Evolutionary conservation across 768 basidiomycete genomes (phyloP).

Genomic region (Phaeotremella skinneri): DNA sequence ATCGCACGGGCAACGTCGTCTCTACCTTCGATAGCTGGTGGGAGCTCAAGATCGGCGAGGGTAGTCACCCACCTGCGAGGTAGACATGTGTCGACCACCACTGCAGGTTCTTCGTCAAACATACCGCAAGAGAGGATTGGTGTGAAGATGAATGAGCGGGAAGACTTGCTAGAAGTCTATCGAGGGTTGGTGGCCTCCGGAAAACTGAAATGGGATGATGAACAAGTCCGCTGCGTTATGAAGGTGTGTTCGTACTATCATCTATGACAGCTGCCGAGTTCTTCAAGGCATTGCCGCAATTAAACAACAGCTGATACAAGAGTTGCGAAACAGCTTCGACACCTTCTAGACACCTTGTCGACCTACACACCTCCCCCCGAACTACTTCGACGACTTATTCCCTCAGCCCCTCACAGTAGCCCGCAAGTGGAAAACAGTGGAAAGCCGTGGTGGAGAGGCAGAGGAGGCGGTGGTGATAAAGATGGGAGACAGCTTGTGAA

Average conservation of each 20-base stretch:
- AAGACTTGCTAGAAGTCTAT: conserved; percentile 58
- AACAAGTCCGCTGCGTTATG: conserved; percentile 60
- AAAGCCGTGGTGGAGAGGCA: conserved; percentile 34
- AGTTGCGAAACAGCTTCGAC: conserved; percentile 53
- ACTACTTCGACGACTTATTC: conserved; percentile 50
- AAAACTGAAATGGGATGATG: conserved; percentile 57
- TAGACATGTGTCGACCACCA: too few relatives aligned
- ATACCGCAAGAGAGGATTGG: background rate
- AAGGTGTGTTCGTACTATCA: conserved; percentile 53
- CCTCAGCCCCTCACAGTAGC: conserved; percentile 33
- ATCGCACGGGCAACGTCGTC: too few relatives aligned
- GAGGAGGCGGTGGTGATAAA: conserved; percentile 19
- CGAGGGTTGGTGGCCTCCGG: conserved; percentile 57
- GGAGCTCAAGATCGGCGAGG: too few relatives aligned
- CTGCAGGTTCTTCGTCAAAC: background rate
- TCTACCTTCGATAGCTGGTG: too few relatives aligned
- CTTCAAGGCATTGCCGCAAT: background rate
- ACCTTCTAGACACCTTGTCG: conserved; percentile 56
- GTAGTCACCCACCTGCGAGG: too few relatives aligned
- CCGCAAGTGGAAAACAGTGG: conserved; percentile 27
- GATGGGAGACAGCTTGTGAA: conserved; percentile 51
- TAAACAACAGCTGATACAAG: background rate
- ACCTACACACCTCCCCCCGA: conserved; percentile 59
- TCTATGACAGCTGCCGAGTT: background rate
- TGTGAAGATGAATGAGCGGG: conserved; percentile 10